These are phyloP conservation scores for Monosporascus ibericus DNA, from an alignment of 2,329 filamentous ascomycete species.

Conservation along the genomic window DNA sequence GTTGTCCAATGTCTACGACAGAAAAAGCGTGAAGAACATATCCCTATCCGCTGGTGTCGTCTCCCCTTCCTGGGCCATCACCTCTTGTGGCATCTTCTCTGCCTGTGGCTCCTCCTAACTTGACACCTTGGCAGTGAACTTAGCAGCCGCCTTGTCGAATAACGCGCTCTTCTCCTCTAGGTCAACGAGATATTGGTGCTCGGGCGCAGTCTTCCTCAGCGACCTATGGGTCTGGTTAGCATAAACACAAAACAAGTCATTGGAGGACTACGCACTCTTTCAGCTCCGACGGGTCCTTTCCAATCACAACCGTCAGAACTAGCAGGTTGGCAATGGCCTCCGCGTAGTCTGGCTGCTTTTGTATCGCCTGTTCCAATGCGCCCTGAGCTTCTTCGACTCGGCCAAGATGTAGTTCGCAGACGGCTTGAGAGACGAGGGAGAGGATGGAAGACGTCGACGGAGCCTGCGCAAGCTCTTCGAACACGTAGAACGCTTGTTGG, in stretches of 20 bases:
- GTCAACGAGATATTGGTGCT: conserved; percentile 68
- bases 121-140: conserved; percentile 80
- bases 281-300: conserved; percentile 62
- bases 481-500: conserved; percentile 95
- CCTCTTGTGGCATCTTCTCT: neutral
- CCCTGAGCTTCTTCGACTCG: conserved; percentile 83
- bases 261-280: conserved; percentile 46
- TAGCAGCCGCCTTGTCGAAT: conserved; percentile 80
- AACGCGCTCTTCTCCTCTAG: conserved; percentile 78
- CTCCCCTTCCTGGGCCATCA: neutral
- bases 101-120: conserved; percentile 31
- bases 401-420: conserved; percentile 86
- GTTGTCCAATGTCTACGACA: neutral
- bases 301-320: conserved; percentile 71
- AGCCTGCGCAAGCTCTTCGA: conserved; percentile 88
- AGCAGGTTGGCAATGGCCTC: conserved; percentile 78
- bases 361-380: conserved; percentile 73
- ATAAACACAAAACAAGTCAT: conserved; percentile 12
- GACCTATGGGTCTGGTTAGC: conserved; percentile 31
- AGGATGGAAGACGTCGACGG: conserved; percentile 71
- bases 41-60: neutral
- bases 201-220: conserved; percentile 52
- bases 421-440: conserved; percentile 78
- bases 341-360: conserved; percentile 63
- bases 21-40: neutral